These are phyloP conservation scores for Hypoxylon sp. DNA, from an alignment of 2,329 filamentous ascomycete species.

Conservation along the genomic window DNA sequence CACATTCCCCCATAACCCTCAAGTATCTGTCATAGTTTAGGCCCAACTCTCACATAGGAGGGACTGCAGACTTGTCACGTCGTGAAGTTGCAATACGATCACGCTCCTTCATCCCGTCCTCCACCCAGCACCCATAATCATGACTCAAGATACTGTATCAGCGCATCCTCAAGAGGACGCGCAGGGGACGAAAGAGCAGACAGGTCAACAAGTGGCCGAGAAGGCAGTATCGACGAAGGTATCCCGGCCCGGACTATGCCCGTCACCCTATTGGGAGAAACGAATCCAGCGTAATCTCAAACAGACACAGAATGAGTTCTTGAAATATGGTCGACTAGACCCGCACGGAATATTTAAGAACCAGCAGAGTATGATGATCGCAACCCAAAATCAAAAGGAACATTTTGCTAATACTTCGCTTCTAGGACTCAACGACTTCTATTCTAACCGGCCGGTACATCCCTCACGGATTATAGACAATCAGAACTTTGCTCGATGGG, in stretches of 20 bases:
- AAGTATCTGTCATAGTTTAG: neutral
- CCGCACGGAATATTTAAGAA: neutral
- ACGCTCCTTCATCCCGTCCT: neutral
- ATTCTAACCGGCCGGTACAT: slow-evolving; percentile 20
- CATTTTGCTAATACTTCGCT: slow-evolving; percentile 17
- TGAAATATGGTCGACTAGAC: slow-evolving; percentile 22
- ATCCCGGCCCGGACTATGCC: neutral
- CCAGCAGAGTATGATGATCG: slow-evolving; percentile 7
- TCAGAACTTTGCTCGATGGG: slow-evolving; percentile 43
- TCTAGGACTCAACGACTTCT: slow-evolving; percentile 27
- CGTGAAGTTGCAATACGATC: neutral
- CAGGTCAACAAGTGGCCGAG: slow-evolving; percentile 1
- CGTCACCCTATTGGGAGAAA: neutral
- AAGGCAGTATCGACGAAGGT: neutral
- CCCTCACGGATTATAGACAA: slow-evolving; percentile 29
- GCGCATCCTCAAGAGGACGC: neutral
- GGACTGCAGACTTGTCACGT: neutral
- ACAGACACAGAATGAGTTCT: neutral
- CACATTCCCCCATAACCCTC: neutral
- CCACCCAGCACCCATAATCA: neutral
- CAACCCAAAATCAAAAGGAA: neutral
- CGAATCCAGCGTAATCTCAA: slow-evolving; percentile 4
- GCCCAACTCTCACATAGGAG: neutral
- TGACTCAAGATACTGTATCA: neutral
- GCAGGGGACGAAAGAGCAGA: neutral